Percentiles rank a stretch among this genome's conserved stretches.
These are phyloP conservation scores for Litchi chinensis DNA, from an alignment of 345 rosid genomes.

Conservation along the genomic window DNA sequence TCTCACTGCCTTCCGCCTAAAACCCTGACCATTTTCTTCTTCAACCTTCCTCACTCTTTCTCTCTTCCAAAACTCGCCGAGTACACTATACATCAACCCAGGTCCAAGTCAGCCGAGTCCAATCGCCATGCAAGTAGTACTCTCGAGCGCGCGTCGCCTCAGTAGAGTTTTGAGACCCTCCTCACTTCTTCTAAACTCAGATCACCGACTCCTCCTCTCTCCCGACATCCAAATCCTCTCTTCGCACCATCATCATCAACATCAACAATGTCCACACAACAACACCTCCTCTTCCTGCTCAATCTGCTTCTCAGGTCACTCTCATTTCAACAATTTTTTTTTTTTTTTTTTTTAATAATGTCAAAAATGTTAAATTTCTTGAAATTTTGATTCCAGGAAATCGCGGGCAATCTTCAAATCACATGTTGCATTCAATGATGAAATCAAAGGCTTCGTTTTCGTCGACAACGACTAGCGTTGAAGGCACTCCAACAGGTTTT, in stretches of 20 bases:
- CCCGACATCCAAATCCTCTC: constrained; percentile 29
- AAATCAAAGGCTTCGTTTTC: constrained; percentile 37
- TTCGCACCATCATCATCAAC: not conserved
- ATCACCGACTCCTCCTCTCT: constrained; percentile 29
- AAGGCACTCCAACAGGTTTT: constrained; percentile 53
- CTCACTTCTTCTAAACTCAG: constrained; percentile 23
- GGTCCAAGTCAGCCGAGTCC: constrained; percentile 1
- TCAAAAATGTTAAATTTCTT: not conserved
- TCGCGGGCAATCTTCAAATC: constrained; percentile 14
- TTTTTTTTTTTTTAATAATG: not conserved
- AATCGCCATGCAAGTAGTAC: constrained; percentile 41
- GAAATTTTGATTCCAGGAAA: constrained; percentile 29
- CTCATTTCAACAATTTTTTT: not conserved
- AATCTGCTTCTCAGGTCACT: constrained; percentile 35
- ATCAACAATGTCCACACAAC: constrained; percentile 35
- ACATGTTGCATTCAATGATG: constrained; percentile 23
- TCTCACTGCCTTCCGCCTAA: not conserved
- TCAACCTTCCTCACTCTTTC: not conserved
- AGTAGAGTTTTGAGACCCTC: constrained; percentile 41
- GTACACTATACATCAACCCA: constrained; percentile 7
- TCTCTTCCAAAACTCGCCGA: constrained; percentile 13
- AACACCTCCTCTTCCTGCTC: constrained; percentile 19
- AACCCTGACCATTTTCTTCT: constrained; percentile 3
- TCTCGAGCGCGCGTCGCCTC: constrained; percentile 46
- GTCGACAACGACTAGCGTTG: constrained; percentile 26